Conservation (phyloP, 2,329 filamentous ascomycete genomes). For the Rosellinia necatrix region DNA sequence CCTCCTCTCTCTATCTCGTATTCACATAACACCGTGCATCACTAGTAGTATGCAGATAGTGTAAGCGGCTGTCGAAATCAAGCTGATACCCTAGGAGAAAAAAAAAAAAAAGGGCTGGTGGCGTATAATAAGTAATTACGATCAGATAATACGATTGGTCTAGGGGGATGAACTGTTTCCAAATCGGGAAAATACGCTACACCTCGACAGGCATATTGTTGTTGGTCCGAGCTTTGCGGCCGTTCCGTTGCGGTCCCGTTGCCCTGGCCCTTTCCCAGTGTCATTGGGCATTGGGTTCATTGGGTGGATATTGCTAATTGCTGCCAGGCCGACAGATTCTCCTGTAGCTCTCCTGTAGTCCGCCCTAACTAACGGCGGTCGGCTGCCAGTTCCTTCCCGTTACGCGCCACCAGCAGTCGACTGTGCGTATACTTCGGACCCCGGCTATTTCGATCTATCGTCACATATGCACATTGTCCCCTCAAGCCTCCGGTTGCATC, state of each 20-base stretch:
- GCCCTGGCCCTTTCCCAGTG: no score
- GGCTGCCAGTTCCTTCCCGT: neutral
- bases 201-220: constrained; percentile 38
- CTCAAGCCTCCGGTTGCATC: neutral
- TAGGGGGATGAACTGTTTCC: neutral
- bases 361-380: no score
- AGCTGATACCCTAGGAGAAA: constrained; percentile 31
- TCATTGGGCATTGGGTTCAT: no score
- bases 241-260: no score
- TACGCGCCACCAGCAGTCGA: neutral
- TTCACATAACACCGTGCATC: no score
- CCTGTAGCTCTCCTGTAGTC: neutral
- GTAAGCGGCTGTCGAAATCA: no score
- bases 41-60: no score
- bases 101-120: constrained; percentile 22
- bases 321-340: no score
- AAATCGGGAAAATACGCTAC: constrained; percentile 27
- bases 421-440: neutral
- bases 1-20: no score
- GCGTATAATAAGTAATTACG: neutral
- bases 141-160: constrained; percentile 16
- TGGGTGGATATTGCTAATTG: no score
- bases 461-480: neutral
- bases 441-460: neutral
- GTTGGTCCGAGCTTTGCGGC: constrained; percentile 41